Evolutionary conservation across 179 eudicot species (phyloP).

Genomic region (Dionaea muscipula): DNA sequence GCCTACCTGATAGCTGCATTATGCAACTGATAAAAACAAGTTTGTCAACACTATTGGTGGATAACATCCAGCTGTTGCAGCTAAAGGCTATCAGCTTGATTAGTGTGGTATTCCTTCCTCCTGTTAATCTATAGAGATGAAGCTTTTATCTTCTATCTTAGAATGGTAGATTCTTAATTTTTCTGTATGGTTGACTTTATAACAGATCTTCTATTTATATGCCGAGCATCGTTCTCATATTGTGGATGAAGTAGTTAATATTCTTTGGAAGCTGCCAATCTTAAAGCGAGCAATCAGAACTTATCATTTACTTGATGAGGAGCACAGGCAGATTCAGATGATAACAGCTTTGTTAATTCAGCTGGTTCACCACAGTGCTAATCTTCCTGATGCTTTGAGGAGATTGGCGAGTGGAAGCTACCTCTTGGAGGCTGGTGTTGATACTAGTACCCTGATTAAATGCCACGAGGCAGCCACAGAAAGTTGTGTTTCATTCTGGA

Average conservation of each 20-base stretch:
- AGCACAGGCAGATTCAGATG: conserved; percentile 95
- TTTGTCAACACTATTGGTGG: conserved; percentile 78
- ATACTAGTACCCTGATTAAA: conserved; percentile 41
- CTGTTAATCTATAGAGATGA: conserved; percentile 7
- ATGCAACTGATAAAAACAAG: conserved; percentile 76
- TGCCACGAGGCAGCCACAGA: conserved; percentile 89
- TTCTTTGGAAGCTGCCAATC: conserved; percentile 74
- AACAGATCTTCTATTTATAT: conserved; percentile 72
- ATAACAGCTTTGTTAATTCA: conserved; percentile 71
- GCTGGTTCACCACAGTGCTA: conserved; percentile 76
- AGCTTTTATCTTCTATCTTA: conserved; percentile 9
- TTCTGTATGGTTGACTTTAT: conserved; percentile 11
- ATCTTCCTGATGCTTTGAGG: conserved; percentile 77
- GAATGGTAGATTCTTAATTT: conserved; percentile 9
- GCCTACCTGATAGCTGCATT: conserved; percentile 92
- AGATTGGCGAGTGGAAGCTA: conserved; percentile 34
- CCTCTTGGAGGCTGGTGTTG: conserved; percentile 49
- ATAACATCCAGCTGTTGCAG: conserved; percentile 91
- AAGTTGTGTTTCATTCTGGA: conserved; percentile 88
- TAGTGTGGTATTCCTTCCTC: conserved; percentile 53
- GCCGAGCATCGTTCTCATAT: conserved; percentile 68
- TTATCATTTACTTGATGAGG: conserved; percentile 90
- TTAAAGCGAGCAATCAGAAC: conserved; percentile 69
- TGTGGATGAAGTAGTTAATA: conserved; percentile 71
- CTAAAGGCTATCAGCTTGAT: conserved; percentile 78